Evolutionary conservation across 1,284 basidiomycete species (phyloP), one percentile per base, ranked within the genome.

Genomic region (Thelephora terrestris): DNA sequence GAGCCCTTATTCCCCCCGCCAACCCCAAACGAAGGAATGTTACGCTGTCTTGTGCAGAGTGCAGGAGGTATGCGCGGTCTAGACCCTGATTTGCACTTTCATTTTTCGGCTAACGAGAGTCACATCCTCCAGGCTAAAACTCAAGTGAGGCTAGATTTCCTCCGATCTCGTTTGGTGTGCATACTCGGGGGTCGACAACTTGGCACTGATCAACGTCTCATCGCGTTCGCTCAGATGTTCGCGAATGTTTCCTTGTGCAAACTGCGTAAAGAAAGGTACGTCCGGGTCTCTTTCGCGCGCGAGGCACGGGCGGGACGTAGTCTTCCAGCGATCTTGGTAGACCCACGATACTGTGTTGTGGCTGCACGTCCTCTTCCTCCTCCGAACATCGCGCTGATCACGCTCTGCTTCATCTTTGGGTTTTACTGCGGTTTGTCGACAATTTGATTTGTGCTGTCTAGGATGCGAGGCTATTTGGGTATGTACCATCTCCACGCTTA

Each of bases 231-330:
- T 10, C 12, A 81, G 78, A 59, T 82, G 79, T 54, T 78, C 73
- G 55, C 74, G 79, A 52, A 67, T 74, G 46, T 81, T 81, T 64
- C 79, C 79, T 46, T 81, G 78, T 55, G 76, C 75, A 39, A 80
- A 79, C 56, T 81, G 79, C 55, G 76, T 78, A 34, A 81, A 81
- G 68, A 81, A 81, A 61, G 79, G 79, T 50, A 78, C 76, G 56
- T 68, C 71, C 6, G 68, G 80, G 10, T 14, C 12, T 14, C 7
- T 32, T 32, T 12, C 12, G 9, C 9, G 9, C 29, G 29, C 9
- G 29, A 32, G 12, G 12, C 3, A 32, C 14, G 5, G 29, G 29
- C 29, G 29, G 29, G 29, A 12, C 6, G 9, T 32, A 3, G 4
- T 14, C 12, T 14, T 12, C 29, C 29, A 6, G 14, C 12, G 7